Evolutionary conservation across 768 basidiomycete species (phyloP).

Genomic region (Mycena polygramma): DNA sequence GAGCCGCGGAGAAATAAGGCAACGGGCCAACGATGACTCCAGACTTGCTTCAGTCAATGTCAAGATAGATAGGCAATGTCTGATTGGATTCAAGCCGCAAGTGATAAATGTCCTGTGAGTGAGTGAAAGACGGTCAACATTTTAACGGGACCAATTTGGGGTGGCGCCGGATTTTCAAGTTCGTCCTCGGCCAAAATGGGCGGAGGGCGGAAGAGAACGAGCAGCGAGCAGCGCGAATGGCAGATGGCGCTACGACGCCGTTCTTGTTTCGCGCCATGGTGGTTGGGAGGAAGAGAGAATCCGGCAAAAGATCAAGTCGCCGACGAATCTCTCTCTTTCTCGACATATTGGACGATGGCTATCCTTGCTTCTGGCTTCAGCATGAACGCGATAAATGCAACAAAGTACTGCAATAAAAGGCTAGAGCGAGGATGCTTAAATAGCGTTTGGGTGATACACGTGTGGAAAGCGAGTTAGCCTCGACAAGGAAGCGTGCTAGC

Average conservation of each 20-base stretch:
- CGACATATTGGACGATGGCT: neutral
- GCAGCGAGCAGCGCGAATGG: neutral
- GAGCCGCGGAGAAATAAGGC: too few species aligned
- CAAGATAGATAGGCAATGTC: neutral
- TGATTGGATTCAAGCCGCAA: too few species aligned
- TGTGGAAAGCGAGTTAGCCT: neutral
- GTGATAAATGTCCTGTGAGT: too few species aligned
- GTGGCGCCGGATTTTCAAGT: neutral
- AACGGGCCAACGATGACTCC: too few species aligned
- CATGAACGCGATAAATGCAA: neutral
- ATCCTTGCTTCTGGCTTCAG: neutral
- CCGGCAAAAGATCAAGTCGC: neutral
- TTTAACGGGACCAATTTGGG: too few species aligned
- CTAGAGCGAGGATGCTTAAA: neutral
- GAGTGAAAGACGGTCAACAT: too few species aligned
- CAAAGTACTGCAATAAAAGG: neutral
- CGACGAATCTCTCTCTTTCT: neutral
- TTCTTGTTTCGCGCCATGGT: neutral
- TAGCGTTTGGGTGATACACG: too few species aligned
- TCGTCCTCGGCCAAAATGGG: neutral
- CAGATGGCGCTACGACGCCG: neutral
- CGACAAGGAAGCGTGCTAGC: neutral
- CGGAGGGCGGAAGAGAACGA: neutral
- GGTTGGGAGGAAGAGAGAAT: neutral
- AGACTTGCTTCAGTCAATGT: neutral